These are phyloP conservation scores for Zygosaccharomyces sapae DNA, from an alignment of 1,139 yeast genomes.

Conservation along the genomic window DNA sequence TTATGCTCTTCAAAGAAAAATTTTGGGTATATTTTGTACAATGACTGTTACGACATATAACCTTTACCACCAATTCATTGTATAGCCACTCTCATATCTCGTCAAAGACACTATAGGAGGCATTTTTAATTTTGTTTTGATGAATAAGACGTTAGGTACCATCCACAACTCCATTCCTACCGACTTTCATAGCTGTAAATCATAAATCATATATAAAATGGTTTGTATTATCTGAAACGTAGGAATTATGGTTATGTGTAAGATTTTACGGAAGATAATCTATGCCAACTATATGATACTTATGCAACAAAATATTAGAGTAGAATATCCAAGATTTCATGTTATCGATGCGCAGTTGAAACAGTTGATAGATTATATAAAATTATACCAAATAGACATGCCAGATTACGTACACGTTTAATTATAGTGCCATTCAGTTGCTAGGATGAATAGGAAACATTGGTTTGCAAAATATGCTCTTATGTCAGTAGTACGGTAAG, in stretches of 20 bases:
- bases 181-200: not conserved
- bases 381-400: too few relatives aligned
- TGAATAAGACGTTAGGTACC: not conserved
- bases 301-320: not conserved
- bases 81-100: not conserved
- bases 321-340: not conserved
- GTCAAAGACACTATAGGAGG: not conserved
- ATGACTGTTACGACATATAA: not conserved
- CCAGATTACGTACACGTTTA: too few relatives aligned
- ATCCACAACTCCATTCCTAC: not conserved
- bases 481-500: not conserved
- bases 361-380: not conserved
- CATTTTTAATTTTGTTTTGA: not conserved
- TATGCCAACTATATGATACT: not conserved
- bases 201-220: not conserved
- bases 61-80: not conserved
- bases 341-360: not conserved
- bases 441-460: too few relatives aligned
- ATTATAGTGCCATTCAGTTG: too few relatives aligned
- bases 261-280: not conserved
- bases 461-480: too few relatives aligned
- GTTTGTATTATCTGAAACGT: not conserved
- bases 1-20: not conserved
- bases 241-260: not conserved
- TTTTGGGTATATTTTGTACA: not conserved